Percentiles rank a stretch among this genome's conserved stretches.
These are phyloP conservation scores for Agrocybe praecox DNA, from an alignment of 768 basidiomycete genomes.

Conservation along the genomic window DNA sequence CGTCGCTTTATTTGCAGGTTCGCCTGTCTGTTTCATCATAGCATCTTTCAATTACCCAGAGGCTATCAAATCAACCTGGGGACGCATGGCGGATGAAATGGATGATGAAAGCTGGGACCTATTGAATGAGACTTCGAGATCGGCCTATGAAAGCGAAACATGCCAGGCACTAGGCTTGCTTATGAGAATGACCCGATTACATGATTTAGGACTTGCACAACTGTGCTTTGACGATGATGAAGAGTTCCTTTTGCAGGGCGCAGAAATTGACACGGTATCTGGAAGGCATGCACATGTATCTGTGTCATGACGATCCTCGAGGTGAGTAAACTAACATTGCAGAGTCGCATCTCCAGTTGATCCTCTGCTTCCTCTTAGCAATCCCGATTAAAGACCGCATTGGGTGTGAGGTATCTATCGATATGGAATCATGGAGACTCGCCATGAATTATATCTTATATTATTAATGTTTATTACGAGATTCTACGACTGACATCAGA, in stretches of 20 bases:
- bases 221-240: slow-evolving; percentile 46
- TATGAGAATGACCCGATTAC: slow-evolving; percentile 74
- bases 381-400: no score
- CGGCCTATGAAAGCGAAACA: slow-evolving; percentile 34
- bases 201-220: slow-evolving; percentile 74
- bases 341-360: no score
- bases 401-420: no score
- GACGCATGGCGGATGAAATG: slow-evolving; percentile 67
- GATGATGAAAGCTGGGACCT: slow-evolving; percentile 66
- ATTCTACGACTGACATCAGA: no score
- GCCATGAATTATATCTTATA: background rate
- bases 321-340: no score
- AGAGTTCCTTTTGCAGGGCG: slow-evolving; percentile 8
- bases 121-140: slow-evolving; percentile 47
- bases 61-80: slow-evolving; percentile 71
- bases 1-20: slow-evolving; percentile 48
- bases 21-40: slow-evolving; percentile 74
- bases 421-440: background rate
- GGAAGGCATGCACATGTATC: no score
- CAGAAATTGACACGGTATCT: background rate
- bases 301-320: no score
- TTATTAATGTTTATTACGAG: no score
- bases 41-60: slow-evolving; percentile 67
- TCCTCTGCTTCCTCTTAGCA: no score
- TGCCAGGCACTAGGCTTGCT: slow-evolving; percentile 57